Evolutionary conservation across 495 filamentous ascomycete genomes (phyloP), one percentile per base, ranked within the genome.

Genomic region (Lasiosphaeria hispida): DNA sequence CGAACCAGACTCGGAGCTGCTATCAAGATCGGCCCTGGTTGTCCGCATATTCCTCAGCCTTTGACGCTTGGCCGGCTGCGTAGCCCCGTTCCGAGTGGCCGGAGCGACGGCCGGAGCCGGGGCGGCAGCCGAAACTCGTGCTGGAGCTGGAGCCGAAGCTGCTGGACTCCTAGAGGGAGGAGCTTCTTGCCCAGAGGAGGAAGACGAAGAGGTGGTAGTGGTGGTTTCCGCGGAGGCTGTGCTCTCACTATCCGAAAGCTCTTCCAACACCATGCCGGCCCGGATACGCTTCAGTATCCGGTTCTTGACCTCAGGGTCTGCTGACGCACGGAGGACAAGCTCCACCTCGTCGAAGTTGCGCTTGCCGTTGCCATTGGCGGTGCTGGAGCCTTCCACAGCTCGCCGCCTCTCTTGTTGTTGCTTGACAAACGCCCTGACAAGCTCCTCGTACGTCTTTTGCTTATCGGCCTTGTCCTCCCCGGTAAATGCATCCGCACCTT

Each of bases 391-490:
- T 41, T 59, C 57, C 60, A 61, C 13, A 48, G 51, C 10, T 37
- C 55, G 33, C 59, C 60, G 52, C 61, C 67, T 37, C 35, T 60
- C 61, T 43, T 60, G 53, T 45, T 69, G 61, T 43, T 65, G 54
- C 33, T 56, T 53, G 10, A 77, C 51, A 65, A 79, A 76, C 13
- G 61, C 62, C 10, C 77, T 71, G 47, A 88, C 72, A 14, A 83
- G 79, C 37, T 78, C 75, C 40, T 83, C 74, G 55, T 89, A 89
- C 41, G 80, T 69, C 50, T 69, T 73, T 42, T 79, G 73, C 53
- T 73, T 75, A 45, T 63, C 64, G 56, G 74, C 70, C 63, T 75
- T 69, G 17, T 77, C 75, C 73, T 76, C 62, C 41, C 65, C 66
- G 33, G 66, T 62, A 60, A 78, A 80, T 11, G 66, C 75, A 39